Evolutionary conservation across 768 basidiomycete genomes (phyloP).

Genomic region (Hemileccinum impolitum): DNA sequence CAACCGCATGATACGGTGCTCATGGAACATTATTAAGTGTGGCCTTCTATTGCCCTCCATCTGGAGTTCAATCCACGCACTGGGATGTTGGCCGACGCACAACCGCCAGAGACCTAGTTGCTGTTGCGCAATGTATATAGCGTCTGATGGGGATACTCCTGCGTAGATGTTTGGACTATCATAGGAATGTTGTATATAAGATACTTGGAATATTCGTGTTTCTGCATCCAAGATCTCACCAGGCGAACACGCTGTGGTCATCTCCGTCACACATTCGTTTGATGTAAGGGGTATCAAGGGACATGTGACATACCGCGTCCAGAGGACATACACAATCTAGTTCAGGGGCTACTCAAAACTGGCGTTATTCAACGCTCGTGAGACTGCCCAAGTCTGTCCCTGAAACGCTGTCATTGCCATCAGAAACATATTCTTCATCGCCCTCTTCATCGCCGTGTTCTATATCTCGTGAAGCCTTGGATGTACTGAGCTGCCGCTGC

Average conservation of each 20-base stretch:
- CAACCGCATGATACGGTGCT: background rate
- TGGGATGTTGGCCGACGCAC: constrained; percentile 21
- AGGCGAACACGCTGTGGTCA: background rate
- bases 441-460: constrained; percentile 14
- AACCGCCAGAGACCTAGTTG: constrained; percentile 16
- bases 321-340: constrained; percentile 5
- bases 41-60: constrained; percentile 63
- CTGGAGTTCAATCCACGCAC: constrained; percentile 54
- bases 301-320: background rate
- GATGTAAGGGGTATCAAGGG: no score
- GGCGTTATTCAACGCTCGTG: constrained; percentile 46
- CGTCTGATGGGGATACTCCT: constrained; percentile 5
- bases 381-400: constrained; percentile 46
- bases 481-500: constrained; percentile 17
- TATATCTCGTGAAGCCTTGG: constrained; percentile 16
- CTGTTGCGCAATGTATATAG: background rate
- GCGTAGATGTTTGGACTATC: constrained; percentile 9
- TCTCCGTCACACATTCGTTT: constrained; percentile 1
- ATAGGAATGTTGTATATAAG: constrained; percentile 6
- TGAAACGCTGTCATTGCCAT: constrained; percentile 38
- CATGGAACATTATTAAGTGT: constrained; percentile 41
- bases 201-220: background rate
- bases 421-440: constrained; percentile 32
- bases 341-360: background rate
- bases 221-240: background rate